Conservation (phyloP, 2,329 filamentous ascomycete genomes). For the Aspergillus intermedius region DNA sequence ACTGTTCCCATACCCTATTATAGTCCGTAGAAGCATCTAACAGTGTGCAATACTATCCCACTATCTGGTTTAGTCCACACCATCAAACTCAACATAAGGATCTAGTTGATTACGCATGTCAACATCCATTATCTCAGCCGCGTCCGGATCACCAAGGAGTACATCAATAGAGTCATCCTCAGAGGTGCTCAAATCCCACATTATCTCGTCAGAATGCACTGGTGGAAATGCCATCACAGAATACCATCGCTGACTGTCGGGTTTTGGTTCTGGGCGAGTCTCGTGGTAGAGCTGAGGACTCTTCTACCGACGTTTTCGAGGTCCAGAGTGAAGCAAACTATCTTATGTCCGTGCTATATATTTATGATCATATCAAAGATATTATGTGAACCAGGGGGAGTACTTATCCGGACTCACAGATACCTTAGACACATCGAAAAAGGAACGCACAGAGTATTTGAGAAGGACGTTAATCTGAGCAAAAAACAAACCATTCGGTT, state of each 20-base stretch:
- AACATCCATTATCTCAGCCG: not conserved
- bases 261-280: not conserved
- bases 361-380: not conserved
- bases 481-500: not conserved
- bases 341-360: not conserved
- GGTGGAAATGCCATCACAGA: not conserved
- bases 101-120: not conserved
- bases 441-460: not conserved
- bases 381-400: not conserved
- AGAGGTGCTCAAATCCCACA: not conserved
- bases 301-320: not conserved
- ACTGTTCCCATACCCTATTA: too few relatives aligned
- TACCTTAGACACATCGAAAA: not conserved
- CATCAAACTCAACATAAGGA: not conserved
- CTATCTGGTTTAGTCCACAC: too few relatives aligned
- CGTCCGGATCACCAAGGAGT: not conserved
- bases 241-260: not conserved
- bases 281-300: not conserved
- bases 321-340: not conserved
- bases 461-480: not conserved
- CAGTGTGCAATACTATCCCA: too few relatives aligned
- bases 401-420: not conserved
- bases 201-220: not conserved
- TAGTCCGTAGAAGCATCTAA: too few relatives aligned
- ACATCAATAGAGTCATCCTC: not conserved